A percentile compares a stretch with the other conserved stretches of the same genome.
phyloP scores from a whole-genome alignment of 148 eudicot species.

The Simmondsia chinensis region DNA sequence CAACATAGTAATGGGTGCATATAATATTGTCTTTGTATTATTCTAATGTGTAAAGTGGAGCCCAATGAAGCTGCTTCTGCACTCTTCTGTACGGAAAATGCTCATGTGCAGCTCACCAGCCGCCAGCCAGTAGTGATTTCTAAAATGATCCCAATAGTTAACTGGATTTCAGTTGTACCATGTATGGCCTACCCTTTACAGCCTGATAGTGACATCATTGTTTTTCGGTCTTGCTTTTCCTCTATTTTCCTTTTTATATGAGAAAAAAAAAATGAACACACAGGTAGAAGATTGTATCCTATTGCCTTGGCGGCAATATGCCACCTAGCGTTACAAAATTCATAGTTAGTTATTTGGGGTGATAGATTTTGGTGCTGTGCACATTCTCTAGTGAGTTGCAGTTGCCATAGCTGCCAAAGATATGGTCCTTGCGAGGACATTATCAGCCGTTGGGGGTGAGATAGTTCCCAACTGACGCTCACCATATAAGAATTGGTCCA shows the following conservation, averaged over 20 bases:
- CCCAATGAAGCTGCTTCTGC: constrained; percentile 11
- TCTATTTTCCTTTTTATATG: not conserved
- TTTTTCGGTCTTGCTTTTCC: not conserved
- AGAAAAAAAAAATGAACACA: not conserved
- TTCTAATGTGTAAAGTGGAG: not conserved
- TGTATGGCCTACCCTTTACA: not conserved
- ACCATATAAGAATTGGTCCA: constrained; percentile 24
- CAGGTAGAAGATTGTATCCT: not conserved
- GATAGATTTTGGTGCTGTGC: not conserved
- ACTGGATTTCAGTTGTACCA: no score
- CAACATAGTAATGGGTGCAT: no score
- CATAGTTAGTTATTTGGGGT: not conserved
- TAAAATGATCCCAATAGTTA: constrained; percentile 17
- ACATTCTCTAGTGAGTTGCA: constrained; percentile 19
- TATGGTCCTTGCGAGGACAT: constrained; percentile 10
- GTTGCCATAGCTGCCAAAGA: constrained; percentile 29
- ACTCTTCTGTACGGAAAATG: constrained; percentile 13
- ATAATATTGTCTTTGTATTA: no score
- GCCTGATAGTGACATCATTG: not conserved
- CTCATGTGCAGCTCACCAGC: constrained; percentile 11
- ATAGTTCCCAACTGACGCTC: constrained; percentile 12
- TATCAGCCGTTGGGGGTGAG: constrained; percentile 11
- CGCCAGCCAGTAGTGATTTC: constrained; percentile 10
- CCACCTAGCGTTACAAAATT: not conserved
- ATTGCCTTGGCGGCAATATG: not conserved